Percentiles rank a stretch among this genome's conserved stretches.
Evolutionary conservation across 352 stramenopile species (phyloP).

Genomic region (Elongisporangium anandrum): DNA sequence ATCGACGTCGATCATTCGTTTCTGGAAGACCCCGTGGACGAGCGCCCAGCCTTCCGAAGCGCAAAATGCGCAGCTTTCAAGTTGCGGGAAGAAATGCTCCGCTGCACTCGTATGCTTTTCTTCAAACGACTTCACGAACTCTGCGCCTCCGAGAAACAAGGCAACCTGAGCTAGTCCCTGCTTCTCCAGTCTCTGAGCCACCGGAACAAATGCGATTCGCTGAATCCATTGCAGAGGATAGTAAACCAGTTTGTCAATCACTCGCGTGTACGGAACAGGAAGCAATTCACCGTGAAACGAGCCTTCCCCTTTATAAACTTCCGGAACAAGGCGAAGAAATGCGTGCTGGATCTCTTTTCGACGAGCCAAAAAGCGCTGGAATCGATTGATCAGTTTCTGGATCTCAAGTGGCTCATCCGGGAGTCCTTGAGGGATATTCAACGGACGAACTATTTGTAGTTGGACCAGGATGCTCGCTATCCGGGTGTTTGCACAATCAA

Average conservation of each 20-base stretch:
- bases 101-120: slow-evolving; percentile 48
- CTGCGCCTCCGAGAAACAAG: slow-evolving; percentile 47
- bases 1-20: slow-evolving; percentile 24
- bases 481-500: slow-evolving; percentile 59
- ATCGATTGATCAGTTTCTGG: slow-evolving; percentile 47
- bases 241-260: slow-evolving; percentile 59
- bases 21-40: slow-evolving; percentile 72
- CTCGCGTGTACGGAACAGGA: slow-evolving; percentile 43
- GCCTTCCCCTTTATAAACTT: slow-evolving; percentile 44
- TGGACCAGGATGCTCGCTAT: slow-evolving; percentile 67
- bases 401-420: slow-evolving; percentile 56
- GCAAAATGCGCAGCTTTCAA: slow-evolving; percentile 50
- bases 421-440: slow-evolving; percentile 45
- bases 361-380: slow-evolving; percentile 43
- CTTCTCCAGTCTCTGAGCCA: slow-evolving; percentile 47
- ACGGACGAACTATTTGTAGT: slow-evolving; percentile 53
- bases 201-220: slow-evolving; percentile 37
- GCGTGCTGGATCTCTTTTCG: slow-evolving; percentile 52
- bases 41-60: slow-evolving; percentile 69
- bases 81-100: slow-evolving; percentile 52
- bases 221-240: slow-evolving; percentile 61
- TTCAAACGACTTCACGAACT: slow-evolving; percentile 73
- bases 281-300: slow-evolving; percentile 31
- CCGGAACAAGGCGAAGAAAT: slow-evolving; percentile 34
- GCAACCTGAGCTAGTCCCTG: slow-evolving; percentile 45